Conservation (phyloP, 1,139 yeast species). For the Candida tetrigidarum region DNA sequence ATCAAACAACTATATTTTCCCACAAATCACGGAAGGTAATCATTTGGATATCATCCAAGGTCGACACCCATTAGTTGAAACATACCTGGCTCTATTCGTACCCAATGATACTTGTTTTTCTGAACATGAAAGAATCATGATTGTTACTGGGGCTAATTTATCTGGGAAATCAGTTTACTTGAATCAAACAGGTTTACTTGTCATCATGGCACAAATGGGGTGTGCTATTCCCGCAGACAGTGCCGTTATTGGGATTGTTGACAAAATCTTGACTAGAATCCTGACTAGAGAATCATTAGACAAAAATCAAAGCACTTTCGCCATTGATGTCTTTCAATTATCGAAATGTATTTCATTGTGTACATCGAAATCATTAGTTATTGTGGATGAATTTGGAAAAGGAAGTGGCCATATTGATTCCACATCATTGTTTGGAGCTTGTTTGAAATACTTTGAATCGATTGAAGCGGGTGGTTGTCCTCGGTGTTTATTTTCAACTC, state of each 20-base stretch:
- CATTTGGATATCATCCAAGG: constrained; percentile 28
- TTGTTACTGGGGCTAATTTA: constrained; percentile 55
- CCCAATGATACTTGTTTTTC: constrained; percentile 35
- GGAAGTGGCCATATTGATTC: constrained; percentile 54
- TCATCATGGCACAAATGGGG: constrained; percentile 51
- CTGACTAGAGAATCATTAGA: constrained; percentile 46
- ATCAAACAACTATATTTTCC: constrained; percentile 34
- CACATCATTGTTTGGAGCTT: constrained; percentile 44
- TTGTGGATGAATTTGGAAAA: constrained; percentile 57
- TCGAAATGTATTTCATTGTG: constrained; percentile 39
- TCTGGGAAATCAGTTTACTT: constrained; percentile 56
- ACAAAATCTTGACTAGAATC: constrained; percentile 45
- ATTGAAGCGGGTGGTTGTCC: constrained; percentile 23
- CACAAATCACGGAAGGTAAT: constrained; percentile 32
- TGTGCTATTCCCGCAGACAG: constrained; percentile 49
- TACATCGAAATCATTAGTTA: constrained; percentile 38
- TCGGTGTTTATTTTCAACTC: constrained; percentile 42
- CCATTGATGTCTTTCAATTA: constrained; percentile 48
- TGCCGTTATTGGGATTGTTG: constrained; percentile 48
- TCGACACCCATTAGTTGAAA: constrained; percentile 47
- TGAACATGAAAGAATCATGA: constrained; percentile 17
- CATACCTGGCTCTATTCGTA: constrained; percentile 33
- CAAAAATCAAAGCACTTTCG: constrained; percentile 47
- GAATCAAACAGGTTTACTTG: constrained; percentile 46
- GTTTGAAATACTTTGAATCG: constrained; percentile 28